Conservation (phyloP, 1,284 basidiomycete genomes). For the Inonotus hispidus region DNA sequence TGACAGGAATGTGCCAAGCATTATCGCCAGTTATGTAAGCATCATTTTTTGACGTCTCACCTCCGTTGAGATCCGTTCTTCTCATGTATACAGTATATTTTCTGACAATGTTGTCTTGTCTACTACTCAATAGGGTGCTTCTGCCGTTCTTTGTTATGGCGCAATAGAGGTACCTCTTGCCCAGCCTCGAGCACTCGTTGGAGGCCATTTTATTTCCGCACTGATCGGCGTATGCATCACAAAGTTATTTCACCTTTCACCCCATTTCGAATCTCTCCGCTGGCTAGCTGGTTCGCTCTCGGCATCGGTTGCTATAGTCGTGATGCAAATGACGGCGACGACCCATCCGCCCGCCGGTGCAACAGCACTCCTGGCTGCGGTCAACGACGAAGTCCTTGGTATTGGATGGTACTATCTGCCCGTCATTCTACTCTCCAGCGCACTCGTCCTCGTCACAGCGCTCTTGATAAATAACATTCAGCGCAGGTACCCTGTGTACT, state of each 20-base stretch:
- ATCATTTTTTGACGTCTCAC: not conserved
- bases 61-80: too few species aligned
- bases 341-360: constrained; percentile 60
- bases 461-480: constrained; percentile 55
- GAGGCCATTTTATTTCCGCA: constrained; percentile 52
- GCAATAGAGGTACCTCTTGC: constrained; percentile 54
- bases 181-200: constrained; percentile 54
- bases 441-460: constrained; percentile 46
- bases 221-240: constrained; percentile 50
- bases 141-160: constrained; percentile 54
- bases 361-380: constrained; percentile 42
- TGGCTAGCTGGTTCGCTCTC: constrained; percentile 55
- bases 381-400: constrained; percentile 38
- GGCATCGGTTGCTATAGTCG: constrained; percentile 44
- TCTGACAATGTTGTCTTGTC: not conserved
- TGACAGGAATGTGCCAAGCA: constrained; percentile 41
- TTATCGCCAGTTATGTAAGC: constrained; percentile 45
- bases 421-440: constrained; percentile 47
- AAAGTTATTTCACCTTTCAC: constrained; percentile 45
- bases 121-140: constrained; percentile 41
- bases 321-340: constrained; percentile 52
- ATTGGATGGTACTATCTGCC: constrained; percentile 62
- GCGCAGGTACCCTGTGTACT: constrained; percentile 52
- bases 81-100: not conserved
- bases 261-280: constrained; percentile 36